Percentiles rank a stretch among this genome's conserved stretches.
Conservation (phyloP, 768 basidiomycete species). For the Mycena venus region DNA sequence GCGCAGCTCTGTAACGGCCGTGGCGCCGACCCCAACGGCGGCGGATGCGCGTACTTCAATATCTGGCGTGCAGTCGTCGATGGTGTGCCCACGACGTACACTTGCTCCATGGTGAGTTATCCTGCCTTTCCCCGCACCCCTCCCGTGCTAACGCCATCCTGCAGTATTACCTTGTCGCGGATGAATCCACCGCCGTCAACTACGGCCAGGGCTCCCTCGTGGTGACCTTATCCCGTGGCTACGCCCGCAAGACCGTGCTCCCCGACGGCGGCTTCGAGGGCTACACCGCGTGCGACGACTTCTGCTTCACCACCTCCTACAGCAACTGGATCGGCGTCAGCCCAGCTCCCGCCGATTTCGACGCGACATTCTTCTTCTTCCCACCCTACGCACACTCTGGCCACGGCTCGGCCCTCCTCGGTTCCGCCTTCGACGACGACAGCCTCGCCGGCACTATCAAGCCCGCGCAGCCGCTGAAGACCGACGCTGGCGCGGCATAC, state of each 20-base stretch:
- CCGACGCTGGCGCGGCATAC: conserved; percentile 42
- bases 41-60: conserved; percentile 65
- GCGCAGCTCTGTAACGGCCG: conserved; percentile 59
- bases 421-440: conserved; percentile 55
- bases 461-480: conserved; percentile 46
- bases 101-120: conserved; percentile 59
- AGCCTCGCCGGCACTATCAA: conserved; percentile 54
- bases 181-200: conserved; percentile 60
- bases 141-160: background rate
- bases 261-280: conserved; percentile 60
- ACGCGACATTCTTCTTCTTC: conserved; percentile 61
- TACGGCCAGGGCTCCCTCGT: conserved; percentile 59
- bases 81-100: conserved; percentile 60
- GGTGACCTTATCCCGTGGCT: conserved; percentile 62
- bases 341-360: conserved; percentile 51
- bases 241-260: conserved; percentile 53
- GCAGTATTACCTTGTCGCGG: conserved; percentile 59
- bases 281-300: conserved; percentile 50
- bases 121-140: background rate
- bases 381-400: conserved; percentile 55
- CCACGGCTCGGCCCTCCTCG: conserved; percentile 54
- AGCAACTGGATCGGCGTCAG: conserved; percentile 56
- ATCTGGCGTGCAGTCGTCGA: conserved; percentile 65
- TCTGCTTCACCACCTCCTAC: conserved; percentile 55
- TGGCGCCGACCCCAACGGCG: conserved; percentile 54